Evolutionary conservation across 345 rosid species (phyloP).

Genomic region (Corymbia maculata): DNA sequence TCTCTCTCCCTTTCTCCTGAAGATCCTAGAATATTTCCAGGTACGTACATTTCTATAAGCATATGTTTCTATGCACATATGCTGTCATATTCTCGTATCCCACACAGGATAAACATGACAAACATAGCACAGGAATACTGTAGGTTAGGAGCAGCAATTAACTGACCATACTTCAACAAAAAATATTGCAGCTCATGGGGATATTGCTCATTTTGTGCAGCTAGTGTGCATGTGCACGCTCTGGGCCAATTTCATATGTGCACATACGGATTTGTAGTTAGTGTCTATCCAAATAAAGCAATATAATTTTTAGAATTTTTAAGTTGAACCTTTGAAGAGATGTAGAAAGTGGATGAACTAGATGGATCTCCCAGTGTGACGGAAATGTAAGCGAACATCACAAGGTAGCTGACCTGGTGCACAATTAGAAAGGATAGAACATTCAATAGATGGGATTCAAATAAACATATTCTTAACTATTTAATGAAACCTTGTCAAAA

Average conservation of each 20-base stretch:
- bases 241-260: neutral
- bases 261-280: neutral
- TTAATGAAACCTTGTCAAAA: neutral
- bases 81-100: neutral
- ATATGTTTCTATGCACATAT: neutral
- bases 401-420: constrained; percentile 80
- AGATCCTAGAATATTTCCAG: neutral
- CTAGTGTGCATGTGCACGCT: neutral
- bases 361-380: constrained; percentile 75
- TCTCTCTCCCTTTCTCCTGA: neutral
- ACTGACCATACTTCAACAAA: neutral
- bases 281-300: neutral
- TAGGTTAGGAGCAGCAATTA: neutral
- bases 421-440: neutral
- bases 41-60: neutral
- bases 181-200: neutral
- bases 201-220: neutral
- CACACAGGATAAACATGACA: neutral
- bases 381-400: constrained; percentile 92
- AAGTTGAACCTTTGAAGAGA: constrained; percentile 72
- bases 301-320: neutral
- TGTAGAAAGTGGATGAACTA: constrained; percentile 44
- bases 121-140: neutral
- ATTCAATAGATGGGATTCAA: neutral
- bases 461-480: neutral